phyloP scores from a whole-genome alignment of 768 basidiomycete species.

The Cantharellus cinnabarinus region DNA sequence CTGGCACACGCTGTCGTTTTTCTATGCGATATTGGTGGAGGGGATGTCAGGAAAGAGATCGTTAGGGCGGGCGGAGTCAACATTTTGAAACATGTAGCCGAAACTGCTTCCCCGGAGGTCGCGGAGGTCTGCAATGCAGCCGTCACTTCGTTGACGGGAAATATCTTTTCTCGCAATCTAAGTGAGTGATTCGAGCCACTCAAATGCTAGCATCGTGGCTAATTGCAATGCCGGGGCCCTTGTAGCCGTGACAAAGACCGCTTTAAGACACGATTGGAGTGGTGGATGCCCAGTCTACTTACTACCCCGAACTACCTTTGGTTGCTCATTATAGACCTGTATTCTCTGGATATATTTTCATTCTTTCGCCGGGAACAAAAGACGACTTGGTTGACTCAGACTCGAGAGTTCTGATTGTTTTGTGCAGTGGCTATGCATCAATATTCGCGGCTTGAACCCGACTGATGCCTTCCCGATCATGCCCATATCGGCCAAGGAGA shows the following conservation, averaged over 20 bases:
- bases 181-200: neutral
- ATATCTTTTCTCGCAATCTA: constrained; percentile 5
- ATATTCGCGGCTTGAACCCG: too few species aligned
- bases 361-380: too few species aligned
- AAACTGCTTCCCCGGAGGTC: neutral
- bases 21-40: constrained; percentile 5
- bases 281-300: constrained; percentile 3
- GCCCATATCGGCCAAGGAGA: too few species aligned
- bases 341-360: too few species aligned
- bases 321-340: too few species aligned
- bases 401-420: too few species aligned
- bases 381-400: too few species aligned
- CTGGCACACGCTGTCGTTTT: constrained; percentile 1
- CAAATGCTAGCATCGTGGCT: neutral
- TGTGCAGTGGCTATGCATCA: too few species aligned
- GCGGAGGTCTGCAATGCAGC: constrained; percentile 2
- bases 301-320: neutral
- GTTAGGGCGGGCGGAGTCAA: constrained; percentile 6
- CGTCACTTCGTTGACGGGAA: constrained; percentile 5
- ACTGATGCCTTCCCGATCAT: too few species aligned
- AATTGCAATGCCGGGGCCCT: neutral
- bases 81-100: constrained; percentile 5
- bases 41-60: constrained; percentile 6
- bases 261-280: constrained; percentile 6
- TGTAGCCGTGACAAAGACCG: constrained; percentile 5